phyloP scores from a whole-genome alignment of 2,329 filamentous ascomycete genomes.

The Amesomyces nigricolor region DNA sequence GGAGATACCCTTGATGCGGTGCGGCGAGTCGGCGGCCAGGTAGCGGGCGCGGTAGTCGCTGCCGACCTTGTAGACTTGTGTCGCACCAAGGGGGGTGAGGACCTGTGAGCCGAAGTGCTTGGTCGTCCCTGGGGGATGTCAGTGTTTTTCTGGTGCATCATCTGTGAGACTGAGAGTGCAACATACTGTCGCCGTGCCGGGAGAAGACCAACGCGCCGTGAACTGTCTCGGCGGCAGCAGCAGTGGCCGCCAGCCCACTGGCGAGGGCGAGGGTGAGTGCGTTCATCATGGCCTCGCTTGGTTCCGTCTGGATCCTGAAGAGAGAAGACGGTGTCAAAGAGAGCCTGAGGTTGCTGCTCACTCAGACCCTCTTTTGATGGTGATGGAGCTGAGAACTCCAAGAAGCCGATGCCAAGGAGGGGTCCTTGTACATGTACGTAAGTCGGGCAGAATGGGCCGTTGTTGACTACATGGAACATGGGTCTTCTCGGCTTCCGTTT shows the following conservation, averaged over 20 bases:
- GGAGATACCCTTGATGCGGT: slow-evolving; percentile 61
- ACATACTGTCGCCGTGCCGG: slow-evolving; percentile 77
- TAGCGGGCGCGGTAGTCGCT: slow-evolving; percentile 73
- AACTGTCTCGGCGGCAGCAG: slow-evolving; percentile 54
- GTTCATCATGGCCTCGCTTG: slow-evolving; percentile 8
- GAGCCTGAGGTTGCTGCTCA: too few relatives aligned
- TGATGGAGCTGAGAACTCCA: neutral
- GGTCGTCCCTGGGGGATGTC: slow-evolving; percentile 38
- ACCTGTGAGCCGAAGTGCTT: slow-evolving; percentile 67
- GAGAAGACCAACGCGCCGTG: slow-evolving; percentile 83
- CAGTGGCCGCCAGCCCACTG: slow-evolving; percentile 31
- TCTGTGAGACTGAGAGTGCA: neutral
- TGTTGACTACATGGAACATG: neutral
- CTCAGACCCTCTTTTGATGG: too few relatives aligned
- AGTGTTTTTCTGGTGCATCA: neutral
- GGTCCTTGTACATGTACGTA: neutral
- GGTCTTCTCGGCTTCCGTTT: neutral
- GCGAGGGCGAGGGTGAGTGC: slow-evolving; percentile 32
- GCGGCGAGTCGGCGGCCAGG: slow-evolving; percentile 53
- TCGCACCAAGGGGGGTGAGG: slow-evolving; percentile 74
- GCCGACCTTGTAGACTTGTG: slow-evolving; percentile 67
- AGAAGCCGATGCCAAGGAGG: neutral
- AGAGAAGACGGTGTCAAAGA: too few relatives aligned
- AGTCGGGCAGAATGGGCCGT: too few relatives aligned
- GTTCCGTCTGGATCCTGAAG: too few relatives aligned